Conservation (phyloP, 495 filamentous ascomycete species). For the Neurospora africana region DNA sequence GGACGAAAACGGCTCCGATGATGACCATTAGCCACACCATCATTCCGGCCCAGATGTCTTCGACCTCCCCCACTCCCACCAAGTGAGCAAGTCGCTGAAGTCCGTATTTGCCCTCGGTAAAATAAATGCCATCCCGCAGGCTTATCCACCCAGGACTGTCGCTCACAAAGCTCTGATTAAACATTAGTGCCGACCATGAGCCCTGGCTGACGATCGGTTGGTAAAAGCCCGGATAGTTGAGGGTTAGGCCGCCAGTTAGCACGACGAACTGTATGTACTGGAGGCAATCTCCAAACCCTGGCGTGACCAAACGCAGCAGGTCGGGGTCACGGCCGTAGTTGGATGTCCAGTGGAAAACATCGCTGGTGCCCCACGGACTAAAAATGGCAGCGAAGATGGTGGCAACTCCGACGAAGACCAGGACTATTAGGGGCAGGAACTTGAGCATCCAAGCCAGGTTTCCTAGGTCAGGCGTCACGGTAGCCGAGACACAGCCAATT, state of each 20-base stretch:
- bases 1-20: conserved; percentile 51
- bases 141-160: conserved; percentile 50
- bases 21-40: conserved; percentile 75
- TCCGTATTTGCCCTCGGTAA: conserved; percentile 59
- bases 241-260: conserved; percentile 70
- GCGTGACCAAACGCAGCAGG: conserved; percentile 82
- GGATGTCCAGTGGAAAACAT: conserved; percentile 87
- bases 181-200: conserved; percentile 83
- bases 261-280: conserved; percentile 95
- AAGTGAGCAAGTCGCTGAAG: conserved; percentile 68
- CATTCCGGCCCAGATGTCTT: conserved; percentile 91
- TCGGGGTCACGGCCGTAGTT: conserved; percentile 94
- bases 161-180: conserved; percentile 82
- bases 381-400: conserved; percentile 74
- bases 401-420: conserved; percentile 70
- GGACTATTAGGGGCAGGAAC: conserved; percentile 67
- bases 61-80: conserved; percentile 63
- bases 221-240: conserved; percentile 90
- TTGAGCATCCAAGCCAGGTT: conserved; percentile 55
- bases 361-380: conserved; percentile 86
- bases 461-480: conserved; percentile 68
- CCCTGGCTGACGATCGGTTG: conserved; percentile 81
- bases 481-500: conserved; percentile 70
- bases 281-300: conserved; percentile 92
- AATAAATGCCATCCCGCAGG: conserved; percentile 77